Evolutionary conservation across 140 eudicot species (phyloP).

Genomic region (Stevia rebaudiana): DNA sequence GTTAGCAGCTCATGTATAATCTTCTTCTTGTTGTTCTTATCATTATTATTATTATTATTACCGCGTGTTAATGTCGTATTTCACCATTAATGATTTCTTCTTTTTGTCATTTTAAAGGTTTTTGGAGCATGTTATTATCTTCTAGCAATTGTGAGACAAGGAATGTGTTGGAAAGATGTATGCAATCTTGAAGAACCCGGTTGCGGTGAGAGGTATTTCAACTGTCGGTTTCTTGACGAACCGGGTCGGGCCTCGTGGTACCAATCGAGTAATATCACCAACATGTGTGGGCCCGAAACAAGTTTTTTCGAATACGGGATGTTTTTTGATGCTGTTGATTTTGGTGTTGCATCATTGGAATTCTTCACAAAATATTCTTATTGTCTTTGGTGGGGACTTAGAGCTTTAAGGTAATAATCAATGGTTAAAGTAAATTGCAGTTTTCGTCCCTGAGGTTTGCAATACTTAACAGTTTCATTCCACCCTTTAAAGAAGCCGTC

Average conservation of each 20-base stretch:
- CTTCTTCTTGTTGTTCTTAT: neutral
- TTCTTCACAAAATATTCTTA: constrained; percentile 62
- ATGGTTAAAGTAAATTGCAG: too few relatives aligned
- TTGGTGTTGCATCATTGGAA: constrained; percentile 36
- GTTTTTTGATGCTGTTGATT: constrained; percentile 46
- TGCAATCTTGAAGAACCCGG: constrained; percentile 45
- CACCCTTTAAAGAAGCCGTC: too few relatives aligned
- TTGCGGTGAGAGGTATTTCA: constrained; percentile 51
- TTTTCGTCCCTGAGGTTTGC: too few relatives aligned
- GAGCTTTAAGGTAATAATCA: constrained; percentile 52
- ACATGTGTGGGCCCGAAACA: constrained; percentile 36
- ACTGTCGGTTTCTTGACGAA: constrained; percentile 38
- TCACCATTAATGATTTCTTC: neutral
- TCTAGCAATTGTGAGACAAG: constrained; percentile 69
- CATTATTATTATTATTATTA: too few relatives aligned
- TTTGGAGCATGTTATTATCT: constrained; percentile 85
- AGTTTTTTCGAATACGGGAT: constrained; percentile 51
- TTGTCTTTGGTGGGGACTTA: constrained; percentile 92
- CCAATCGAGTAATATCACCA: constrained; percentile 46
- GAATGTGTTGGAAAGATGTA: constrained; percentile 70
- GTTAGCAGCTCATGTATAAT: constrained; percentile 85
- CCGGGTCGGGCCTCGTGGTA: constrained; percentile 55
- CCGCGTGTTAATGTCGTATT: neutral
- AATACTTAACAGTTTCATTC: too few relatives aligned
- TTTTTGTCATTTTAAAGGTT: constrained; percentile 38